Evolutionary conservation across 2,329 filamentous ascomycete genomes (phyloP), one percentile per base, ranked within the genome.

Genomic region (Aspergillus jensenii): DNA sequence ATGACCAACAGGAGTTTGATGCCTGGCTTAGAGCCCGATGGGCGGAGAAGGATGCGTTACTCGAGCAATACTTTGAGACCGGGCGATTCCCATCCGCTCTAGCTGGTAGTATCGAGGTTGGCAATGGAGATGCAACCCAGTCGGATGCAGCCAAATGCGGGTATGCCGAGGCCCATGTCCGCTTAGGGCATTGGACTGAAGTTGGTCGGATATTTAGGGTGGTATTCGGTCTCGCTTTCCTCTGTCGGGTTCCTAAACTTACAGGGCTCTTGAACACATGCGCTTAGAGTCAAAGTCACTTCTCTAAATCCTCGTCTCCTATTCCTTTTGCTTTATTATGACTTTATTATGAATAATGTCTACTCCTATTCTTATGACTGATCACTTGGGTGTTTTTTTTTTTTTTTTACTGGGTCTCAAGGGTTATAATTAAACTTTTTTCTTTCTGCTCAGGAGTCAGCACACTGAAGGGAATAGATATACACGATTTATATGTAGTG

Each of bases 31-130:
- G 87, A 33, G 87, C 90, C 56, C 84, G 92, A 45, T 99, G 95
- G 95, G 85, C 88, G 51, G 92, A 96, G 72, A 99, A 99, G 74
- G 93, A 99, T 67, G 85, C 86, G 31, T 81, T 97, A 46, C 85
- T 99, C 69, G 92, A 97, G 65, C 84, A 91, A 63, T 98, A 91
- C 71, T 79, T 88, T 55, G 81, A 83, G 15, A 93, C 88, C 2
- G 91, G 90, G 3, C 84, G 88, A 19, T 96, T 98, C 68, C 95
- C 95, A 0, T 81, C 87, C 4, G 87, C 89, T 62, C 79, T 85
- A 6, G 79, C 62, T 72, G 83, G 69, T 74, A 80, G 68, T 75
- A 79, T 71, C 69, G 78, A 80, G 55, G 78, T 75, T 19, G 75
- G 74, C 12, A 80, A 81, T 60, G 68, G 58, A 45, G 61, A 66